Evolutionary conservation across 2,329 filamentous ascomycete species (phyloP).

Genomic region (Colletotrichum ledebouriae): DNA sequence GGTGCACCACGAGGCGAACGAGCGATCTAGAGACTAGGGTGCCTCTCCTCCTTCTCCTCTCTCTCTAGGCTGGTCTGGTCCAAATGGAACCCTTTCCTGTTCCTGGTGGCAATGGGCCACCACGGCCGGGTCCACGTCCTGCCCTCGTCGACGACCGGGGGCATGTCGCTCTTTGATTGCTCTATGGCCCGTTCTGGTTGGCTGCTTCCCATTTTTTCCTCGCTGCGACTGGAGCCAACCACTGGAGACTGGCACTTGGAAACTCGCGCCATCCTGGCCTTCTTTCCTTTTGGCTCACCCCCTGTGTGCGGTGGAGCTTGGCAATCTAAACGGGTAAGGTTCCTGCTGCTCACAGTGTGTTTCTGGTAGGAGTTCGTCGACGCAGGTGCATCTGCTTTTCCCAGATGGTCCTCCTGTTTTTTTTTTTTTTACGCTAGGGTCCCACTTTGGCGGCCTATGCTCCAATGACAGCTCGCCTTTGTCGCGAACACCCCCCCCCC

Average conservation of each 20-base stretch:
- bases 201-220: conserved; percentile 6
- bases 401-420: neutral
- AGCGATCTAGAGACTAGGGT: conserved; percentile 4
- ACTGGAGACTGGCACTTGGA: conserved; percentile 32
- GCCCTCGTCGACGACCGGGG: conserved; percentile 31
- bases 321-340: conserved; percentile 26
- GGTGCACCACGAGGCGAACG: conserved; percentile 22
- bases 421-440: conserved; percentile 16
- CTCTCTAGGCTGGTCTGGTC: conserved; percentile 12
- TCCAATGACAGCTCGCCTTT: conserved; percentile 34
- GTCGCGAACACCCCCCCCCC: conserved; percentile 13
- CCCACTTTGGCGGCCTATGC: conserved; percentile 16
- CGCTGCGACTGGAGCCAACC: conserved; percentile 34
- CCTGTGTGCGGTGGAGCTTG: conserved; percentile 20
- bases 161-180: conserved; percentile 43
- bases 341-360: conserved; percentile 24
- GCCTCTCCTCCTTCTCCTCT: conserved; percentile 15
- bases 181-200: conserved; percentile 31
- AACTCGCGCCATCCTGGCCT: conserved; percentile 35
- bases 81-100: conserved; percentile 9
- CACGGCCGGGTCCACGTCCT: conserved; percentile 12
- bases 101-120: neutral
- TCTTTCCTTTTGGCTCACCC: conserved; percentile 32
- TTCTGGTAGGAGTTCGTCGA: no score
- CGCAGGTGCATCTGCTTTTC: no score